These are phyloP conservation scores for Penicillium desertorum DNA, from an alignment of 495 filamentous ascomycete genomes.

Conservation along the genomic window DNA sequence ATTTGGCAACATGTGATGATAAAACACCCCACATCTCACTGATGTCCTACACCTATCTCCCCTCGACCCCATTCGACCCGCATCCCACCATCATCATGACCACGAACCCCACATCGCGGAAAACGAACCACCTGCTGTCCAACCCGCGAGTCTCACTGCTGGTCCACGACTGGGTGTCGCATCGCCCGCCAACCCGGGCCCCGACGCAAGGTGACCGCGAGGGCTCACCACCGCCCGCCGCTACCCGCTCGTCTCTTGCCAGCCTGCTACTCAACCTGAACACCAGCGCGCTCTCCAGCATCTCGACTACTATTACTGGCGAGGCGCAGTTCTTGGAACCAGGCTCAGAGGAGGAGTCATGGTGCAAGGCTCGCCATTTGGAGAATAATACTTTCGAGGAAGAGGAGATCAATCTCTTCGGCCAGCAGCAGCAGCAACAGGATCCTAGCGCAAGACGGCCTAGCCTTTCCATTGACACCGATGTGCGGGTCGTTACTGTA, in stretches of 20 bases:
- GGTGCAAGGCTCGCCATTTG: conserved; percentile 76
- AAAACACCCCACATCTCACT: conserved; percentile 90
- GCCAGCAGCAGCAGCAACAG: conserved; percentile 37
- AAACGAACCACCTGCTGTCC: conserved; percentile 78
- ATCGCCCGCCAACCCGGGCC: conserved; percentile 78
- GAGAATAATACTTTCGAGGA: conserved; percentile 85
- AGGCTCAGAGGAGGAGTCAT: conserved; percentile 76
- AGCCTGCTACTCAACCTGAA: conserved; percentile 85
- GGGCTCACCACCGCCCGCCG: conserved; percentile 63
- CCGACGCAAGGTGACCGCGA: conserved; percentile 52
- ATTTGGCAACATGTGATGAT: conserved; percentile 83
- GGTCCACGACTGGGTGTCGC: conserved; percentile 97
- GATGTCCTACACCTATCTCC: conserved; percentile 99
- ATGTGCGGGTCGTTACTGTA: conserved; percentile 74
- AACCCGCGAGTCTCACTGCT: conserved; percentile 94
- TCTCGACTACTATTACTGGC: conserved; percentile 91
- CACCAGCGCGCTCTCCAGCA: conserved; percentile 80
- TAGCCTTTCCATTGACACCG: conserved; percentile 64
- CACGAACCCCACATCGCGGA: conserved; percentile 82
- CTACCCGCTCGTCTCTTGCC: conserved; percentile 68
- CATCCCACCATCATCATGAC: conserved; percentile 89
- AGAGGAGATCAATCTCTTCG: conserved; percentile 47
- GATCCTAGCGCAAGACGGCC: conserved; percentile 30
- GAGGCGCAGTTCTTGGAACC: conserved; percentile 66
- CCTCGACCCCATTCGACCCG: conserved; percentile 70